Evolutionary conservation across 1,284 basidiomycete species (phyloP).

Genomic region (Ustilago curta): DNA sequence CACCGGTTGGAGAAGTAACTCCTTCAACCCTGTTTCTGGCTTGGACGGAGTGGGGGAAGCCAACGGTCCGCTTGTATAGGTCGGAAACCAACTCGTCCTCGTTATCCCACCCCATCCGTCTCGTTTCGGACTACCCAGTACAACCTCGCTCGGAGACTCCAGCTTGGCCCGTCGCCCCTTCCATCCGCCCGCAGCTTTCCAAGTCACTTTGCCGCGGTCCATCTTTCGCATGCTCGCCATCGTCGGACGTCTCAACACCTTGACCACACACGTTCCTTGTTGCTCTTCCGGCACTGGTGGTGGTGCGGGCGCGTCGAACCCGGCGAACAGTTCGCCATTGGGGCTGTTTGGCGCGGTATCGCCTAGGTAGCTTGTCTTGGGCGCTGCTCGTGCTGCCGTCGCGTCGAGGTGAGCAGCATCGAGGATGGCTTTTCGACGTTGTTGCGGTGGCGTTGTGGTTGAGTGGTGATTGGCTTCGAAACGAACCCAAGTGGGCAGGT

Average conservation of each 20-base stretch:
- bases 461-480: constrained; percentile 39
- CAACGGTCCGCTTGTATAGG: constrained; percentile 21
- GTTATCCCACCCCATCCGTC: constrained; percentile 50
- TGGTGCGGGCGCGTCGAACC: constrained; percentile 14
- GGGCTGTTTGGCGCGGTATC: constrained; percentile 31
- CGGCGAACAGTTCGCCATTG: constrained; percentile 36
- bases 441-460: not conserved
- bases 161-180: constrained; percentile 22
- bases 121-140: not conserved
- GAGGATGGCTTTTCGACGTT: constrained; percentile 13
- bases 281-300: not conserved
- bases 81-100: constrained; percentile 35
- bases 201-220: not conserved
- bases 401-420: constrained; percentile 6
- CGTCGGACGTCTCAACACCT: constrained; percentile 16
- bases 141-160: not conserved
- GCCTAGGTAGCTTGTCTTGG: constrained; percentile 20
- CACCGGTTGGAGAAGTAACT: constrained; percentile 7
- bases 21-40: constrained; percentile 9
- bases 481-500: constrained; percentile 28
- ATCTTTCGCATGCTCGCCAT: constrained; percentile 22
- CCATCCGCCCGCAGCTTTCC: not conserved
- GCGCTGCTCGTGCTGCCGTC: not conserved
- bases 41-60: constrained; percentile 13
- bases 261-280: constrained; percentile 8